Conservation (phyloP, 2,329 filamentous ascomycete species). For the Pseudogymnoascus sp. region DNA sequence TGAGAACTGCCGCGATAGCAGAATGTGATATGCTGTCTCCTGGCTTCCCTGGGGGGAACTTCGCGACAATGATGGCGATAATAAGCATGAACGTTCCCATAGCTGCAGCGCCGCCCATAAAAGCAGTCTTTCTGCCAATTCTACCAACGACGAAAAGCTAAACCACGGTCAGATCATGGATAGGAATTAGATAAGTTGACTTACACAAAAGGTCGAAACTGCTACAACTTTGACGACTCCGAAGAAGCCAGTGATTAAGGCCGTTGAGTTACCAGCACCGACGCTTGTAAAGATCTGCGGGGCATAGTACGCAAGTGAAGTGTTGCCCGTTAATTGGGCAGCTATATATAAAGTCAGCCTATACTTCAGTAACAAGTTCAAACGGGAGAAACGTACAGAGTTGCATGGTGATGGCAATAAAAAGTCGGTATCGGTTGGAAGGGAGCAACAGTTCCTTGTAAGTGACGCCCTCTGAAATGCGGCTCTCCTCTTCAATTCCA, state of each 20-base stretch:
- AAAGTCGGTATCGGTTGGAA: conserved; percentile 40
- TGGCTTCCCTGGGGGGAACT: conserved; percentile 34
- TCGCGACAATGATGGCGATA: conserved; percentile 38
- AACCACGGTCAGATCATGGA: conserved; percentile 29
- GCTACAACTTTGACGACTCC: conserved; percentile 45
- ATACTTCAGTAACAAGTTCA: background rate
- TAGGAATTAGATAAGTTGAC: background rate
- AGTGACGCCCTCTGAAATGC: conserved; percentile 38
- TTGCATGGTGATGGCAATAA: conserved; percentile 41
- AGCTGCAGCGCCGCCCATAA: conserved; percentile 39
- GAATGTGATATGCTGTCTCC: background rate
- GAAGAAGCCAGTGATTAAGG: conserved; percentile 46
- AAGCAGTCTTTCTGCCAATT: conserved; percentile 39
- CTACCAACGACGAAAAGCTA: conserved; percentile 40
- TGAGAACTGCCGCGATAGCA: conserved; percentile 41
- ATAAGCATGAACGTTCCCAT: conserved; percentile 47
- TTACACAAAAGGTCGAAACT: conserved; percentile 24
- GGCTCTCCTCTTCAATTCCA: conserved; percentile 41
- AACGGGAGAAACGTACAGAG: conserved; percentile 30
- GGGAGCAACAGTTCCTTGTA: conserved; percentile 41
- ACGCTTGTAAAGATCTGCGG: conserved; percentile 45
- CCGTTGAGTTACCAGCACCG: conserved; percentile 39
- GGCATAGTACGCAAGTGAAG: conserved; percentile 44
- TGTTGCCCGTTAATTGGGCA: conserved; percentile 43
- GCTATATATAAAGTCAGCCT: conserved; percentile 3